Conservation (phyloP, 768 basidiomycete genomes). For the Lentinula raphanica region DNA sequence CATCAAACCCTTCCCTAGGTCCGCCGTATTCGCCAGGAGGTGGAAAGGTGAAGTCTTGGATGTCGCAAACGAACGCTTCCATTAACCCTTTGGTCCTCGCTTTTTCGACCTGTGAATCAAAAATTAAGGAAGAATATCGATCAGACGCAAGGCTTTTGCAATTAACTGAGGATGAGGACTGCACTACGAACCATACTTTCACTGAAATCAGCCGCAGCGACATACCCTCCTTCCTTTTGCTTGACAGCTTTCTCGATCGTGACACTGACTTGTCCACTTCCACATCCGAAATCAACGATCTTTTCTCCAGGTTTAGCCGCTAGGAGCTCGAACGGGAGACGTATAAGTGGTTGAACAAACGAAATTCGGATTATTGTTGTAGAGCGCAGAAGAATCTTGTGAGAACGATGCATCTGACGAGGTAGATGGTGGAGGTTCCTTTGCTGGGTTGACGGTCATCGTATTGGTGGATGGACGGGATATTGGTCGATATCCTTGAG, state of each 20-base stretch:
- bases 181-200: slow-evolving; percentile 64
- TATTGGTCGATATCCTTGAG: too few species aligned
- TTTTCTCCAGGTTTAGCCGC: slow-evolving; percentile 60
- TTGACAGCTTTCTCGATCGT: slow-evolving; percentile 50
- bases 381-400: slow-evolving; percentile 18
- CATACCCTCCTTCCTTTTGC: slow-evolving; percentile 38
- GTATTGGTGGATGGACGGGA: too few species aligned
- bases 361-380: slow-evolving; percentile 48
- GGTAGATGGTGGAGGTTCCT: background rate
- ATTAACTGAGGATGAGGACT: too few species aligned
- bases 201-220: slow-evolving; percentile 68
- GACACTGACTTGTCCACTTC: slow-evolving; percentile 72
- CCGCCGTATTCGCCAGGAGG: slow-evolving; percentile 19
- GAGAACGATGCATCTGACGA: background rate
- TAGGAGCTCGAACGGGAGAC: slow-evolving; percentile 55
- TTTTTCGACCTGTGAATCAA: slow-evolving; percentile 44
- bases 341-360: slow-evolving; percentile 46
- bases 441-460: too few species aligned
- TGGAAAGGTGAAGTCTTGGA: slow-evolving; percentile 41
- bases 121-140: too few species aligned
- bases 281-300: slow-evolving; percentile 78
- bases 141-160: too few species aligned
- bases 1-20: slow-evolving; percentile 49
- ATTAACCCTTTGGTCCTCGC: slow-evolving; percentile 42
- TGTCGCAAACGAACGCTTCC: slow-evolving; percentile 47